Base-by-base conservation (phyloP, 257 asterid genomes). In the Leptodermis oblonga region DNA sequence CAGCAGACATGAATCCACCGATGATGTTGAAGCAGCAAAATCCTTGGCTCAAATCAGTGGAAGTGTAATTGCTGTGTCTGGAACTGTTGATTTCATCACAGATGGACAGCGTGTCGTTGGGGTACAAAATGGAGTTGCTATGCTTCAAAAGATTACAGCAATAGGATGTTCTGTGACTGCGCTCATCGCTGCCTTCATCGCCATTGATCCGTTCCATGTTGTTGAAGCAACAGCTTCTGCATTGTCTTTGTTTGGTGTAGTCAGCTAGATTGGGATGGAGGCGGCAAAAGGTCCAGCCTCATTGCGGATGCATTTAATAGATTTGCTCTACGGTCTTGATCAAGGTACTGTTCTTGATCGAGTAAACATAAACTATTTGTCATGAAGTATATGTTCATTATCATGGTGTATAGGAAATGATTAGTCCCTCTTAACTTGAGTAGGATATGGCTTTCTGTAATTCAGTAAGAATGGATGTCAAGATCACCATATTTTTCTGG, bases 151-250 rank as follows among this genome's bases (percentile, higher is more conserved):
- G 79, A 83, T 92, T 56, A 90, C 98, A 30, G 96, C 96, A 30
- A 84, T 97, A 2, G 97, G 98, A 52, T 92, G 98, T 67, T 81
- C 98, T 0, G 94, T 92, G 54, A 88, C 97, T 6, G 96, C 96
- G 7, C 86, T 87, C n/a, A 83, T 90, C 28, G 80, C 98, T 25
- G 92, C 98, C 51, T 92, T 92, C 48, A 74, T 92, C 28, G 90
- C 98, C 0, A 58, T 87, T 48, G 87, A 84, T 54, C 94, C 95
- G 4, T 63, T 53, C 3, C 86, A 74, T 31, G 85, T 87, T 0
- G 80, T 92, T 1, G 96, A 90, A 74, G 97, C 98, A 70, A 82
- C 96, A 2, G 92, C 86, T 43, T 78, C 90, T 34, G 98, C 98
- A 9, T 67, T 90, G 70, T 89, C 97, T 33, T 69, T 90, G 33